Conservation (phyloP, 2,329 filamentous ascomycete genomes). For the Grosmannia huntii region DNA sequence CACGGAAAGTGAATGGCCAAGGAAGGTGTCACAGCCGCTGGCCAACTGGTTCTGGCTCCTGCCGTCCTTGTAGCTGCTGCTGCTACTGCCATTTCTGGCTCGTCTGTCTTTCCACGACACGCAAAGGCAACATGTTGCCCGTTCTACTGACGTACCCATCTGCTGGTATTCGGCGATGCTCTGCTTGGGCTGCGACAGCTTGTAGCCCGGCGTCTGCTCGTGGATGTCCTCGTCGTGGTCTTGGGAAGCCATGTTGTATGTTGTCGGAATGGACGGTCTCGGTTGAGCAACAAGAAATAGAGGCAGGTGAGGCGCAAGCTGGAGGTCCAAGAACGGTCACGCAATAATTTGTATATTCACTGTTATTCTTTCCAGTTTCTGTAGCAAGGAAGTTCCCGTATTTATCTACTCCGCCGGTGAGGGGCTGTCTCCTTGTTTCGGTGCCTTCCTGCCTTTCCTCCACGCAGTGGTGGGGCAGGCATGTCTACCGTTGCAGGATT, state of each 20-base stretch:
- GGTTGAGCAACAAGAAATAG: neutral
- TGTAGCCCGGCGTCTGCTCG: conserved; percentile 90
- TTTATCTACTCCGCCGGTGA: neutral
- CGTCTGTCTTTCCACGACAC: neutral
- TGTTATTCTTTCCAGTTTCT: neutral
- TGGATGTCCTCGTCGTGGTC: conserved; percentile 64
- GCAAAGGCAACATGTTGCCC: neutral
- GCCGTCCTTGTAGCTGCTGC: neutral
- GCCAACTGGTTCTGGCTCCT: neutral
- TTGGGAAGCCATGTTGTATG: conserved; percentile 56
- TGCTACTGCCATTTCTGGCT: neutral
- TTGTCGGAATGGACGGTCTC: conserved; percentile 17
- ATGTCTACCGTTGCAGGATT: neutral
- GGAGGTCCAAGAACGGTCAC: neutral
- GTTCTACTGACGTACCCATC: conserved; percentile 48
- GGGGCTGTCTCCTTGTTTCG: neutral
- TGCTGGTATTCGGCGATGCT: conserved; percentile 88
- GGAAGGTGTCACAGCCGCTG: neutral
- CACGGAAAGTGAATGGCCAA: neutral
- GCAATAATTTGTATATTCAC: neutral
- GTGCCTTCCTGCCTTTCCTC: neutral
- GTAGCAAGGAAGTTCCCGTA: neutral
- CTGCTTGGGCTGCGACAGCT: conserved; percentile 94
- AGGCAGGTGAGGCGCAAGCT: neutral
- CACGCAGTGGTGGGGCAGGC: conserved; percentile 1